Conservation (phyloP, 1,139 yeast genomes). For the Tardiomyces depauwii region DNA sequence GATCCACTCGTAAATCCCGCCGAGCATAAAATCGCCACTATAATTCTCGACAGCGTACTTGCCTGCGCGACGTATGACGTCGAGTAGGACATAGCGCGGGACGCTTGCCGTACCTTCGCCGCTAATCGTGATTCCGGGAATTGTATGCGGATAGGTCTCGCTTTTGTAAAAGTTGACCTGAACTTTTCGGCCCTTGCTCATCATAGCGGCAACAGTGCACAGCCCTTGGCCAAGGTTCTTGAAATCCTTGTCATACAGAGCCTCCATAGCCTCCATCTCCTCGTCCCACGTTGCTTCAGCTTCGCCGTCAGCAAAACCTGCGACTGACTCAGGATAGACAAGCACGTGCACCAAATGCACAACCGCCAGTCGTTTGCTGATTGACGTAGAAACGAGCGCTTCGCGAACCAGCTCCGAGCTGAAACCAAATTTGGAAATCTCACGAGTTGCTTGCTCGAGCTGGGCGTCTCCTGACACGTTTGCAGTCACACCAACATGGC, state of each 20-base stretch:
- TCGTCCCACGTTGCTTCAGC: constrained; percentile 49
- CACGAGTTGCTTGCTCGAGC: constrained; percentile 39
- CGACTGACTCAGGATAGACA: constrained; percentile 15
- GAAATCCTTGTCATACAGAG: constrained; percentile 35
- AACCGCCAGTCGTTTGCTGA: constrained; percentile 42
- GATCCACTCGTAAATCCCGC: constrained; percentile 61
- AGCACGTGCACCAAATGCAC: constrained; percentile 29
- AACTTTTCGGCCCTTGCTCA: constrained; percentile 3
- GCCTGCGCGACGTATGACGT: constrained; percentile 40
- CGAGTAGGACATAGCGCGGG: constrained; percentile 66
- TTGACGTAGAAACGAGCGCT: constrained; percentile 32
- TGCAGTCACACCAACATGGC: constrained; percentile 22
- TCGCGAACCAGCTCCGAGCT: constrained; percentile 52
- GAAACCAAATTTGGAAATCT: constrained; percentile 56
- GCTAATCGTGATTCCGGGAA: constrained; percentile 24
- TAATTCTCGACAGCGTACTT: constrained; percentile 30
- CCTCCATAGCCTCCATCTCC: constrained; percentile 59
- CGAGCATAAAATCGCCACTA: constrained; percentile 61
- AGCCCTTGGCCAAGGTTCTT: constrained; percentile 2
- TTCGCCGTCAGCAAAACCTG: constrained; percentile 2
- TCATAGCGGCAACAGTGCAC: constrained; percentile 5
- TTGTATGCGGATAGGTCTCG: constrained; percentile 17
- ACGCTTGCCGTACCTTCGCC: constrained; percentile 31
- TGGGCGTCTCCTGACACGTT: constrained; percentile 29
- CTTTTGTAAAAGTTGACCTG: constrained; percentile 13